These are phyloP conservation scores for Colletotrichum musicola DNA, from an alignment of 2,329 filamentous ascomycete species.

Conservation along the genomic window DNA sequence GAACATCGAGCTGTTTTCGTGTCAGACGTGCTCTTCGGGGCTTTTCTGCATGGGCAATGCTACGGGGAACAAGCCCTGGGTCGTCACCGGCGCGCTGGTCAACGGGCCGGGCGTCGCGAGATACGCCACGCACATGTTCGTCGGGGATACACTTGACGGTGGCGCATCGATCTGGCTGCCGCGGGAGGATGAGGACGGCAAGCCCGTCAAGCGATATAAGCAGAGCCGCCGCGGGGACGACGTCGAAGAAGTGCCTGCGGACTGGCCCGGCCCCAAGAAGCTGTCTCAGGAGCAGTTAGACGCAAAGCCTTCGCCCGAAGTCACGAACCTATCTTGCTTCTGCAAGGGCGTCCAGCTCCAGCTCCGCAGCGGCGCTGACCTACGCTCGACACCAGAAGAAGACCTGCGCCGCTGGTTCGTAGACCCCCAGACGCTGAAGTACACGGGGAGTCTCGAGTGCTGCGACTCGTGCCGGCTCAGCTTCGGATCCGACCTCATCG, in stretches of 20 bases:
- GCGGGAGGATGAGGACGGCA: slow-evolving; percentile 43
- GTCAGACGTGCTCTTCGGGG: slow-evolving; percentile 56
- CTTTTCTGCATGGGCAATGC: slow-evolving; percentile 54
- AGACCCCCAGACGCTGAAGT: slow-evolving; percentile 57
- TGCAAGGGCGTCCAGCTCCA: slow-evolving; percentile 60
- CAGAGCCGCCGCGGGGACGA: slow-evolving; percentile 26
- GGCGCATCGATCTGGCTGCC: slow-evolving; percentile 62
- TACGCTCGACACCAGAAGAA: slow-evolving; percentile 44
- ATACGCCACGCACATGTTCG: slow-evolving; percentile 55
- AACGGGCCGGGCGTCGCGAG: slow-evolving; percentile 50
- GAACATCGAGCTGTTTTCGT: slow-evolving; percentile 53
- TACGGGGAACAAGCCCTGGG: slow-evolving; percentile 41
- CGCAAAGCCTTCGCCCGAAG: slow-evolving; percentile 24
- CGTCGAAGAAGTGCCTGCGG: slow-evolving; percentile 46
- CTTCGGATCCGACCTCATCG: slow-evolving; percentile 56
- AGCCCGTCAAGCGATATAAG: slow-evolving; percentile 44
- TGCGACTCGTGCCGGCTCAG: slow-evolving; percentile 62
- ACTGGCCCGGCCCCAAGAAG: slow-evolving; percentile 46
- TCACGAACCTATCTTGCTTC: slow-evolving; percentile 57
- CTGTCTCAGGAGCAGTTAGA: slow-evolving; percentile 34
- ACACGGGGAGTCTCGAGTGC: slow-evolving; percentile 54
- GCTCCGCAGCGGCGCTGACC: slow-evolving; percentile 48
- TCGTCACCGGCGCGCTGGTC: slow-evolving; percentile 54
- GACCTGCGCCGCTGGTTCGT: slow-evolving; percentile 56
- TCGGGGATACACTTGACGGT: slow-evolving; percentile 65